Percentiles rank a stretch among this genome's conserved stretches.
phyloP scores from a whole-genome alignment of 2,329 filamentous ascomycete species.

The Fusarium sp. region DNA sequence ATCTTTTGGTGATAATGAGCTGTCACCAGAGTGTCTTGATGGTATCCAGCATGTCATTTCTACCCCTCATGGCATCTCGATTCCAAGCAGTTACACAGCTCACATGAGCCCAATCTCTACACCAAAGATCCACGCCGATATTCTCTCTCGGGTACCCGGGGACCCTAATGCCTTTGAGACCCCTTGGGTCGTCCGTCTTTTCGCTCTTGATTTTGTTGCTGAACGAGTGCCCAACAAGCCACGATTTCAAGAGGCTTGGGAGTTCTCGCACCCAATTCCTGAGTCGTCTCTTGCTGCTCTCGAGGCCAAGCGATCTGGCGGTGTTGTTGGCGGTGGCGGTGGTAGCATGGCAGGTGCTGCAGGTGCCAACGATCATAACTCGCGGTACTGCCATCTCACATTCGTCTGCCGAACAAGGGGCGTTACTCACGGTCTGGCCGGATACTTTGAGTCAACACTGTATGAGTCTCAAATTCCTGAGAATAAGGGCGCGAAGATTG shows the following conservation, averaged over 20 bases:
- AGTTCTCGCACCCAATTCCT: conserved; percentile 82
- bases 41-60: conserved; percentile 92
- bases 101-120: conserved; percentile 93
- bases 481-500: conserved; percentile 67
- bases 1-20: conserved; percentile 96
- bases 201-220: conserved; percentile 87
- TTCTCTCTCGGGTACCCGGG: conserved; percentile 69
- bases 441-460: conserved; percentile 97
- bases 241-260: conserved; percentile 82
- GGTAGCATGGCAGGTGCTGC: conserved; percentile 80
- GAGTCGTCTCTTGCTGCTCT: conserved; percentile 66
- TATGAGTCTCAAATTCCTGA: conserved; percentile 69
- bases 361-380: conserved; percentile 91
- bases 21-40: conserved; percentile 95
- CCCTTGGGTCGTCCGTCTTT: conserved; percentile 94
- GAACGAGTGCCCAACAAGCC: conserved; percentile 68
- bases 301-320: conserved; percentile 70
- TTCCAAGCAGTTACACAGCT: conserved; percentile 92
- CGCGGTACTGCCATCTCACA: conserved; percentile 79
- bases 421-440: conserved; percentile 89
- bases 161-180: conserved; percentile 85
- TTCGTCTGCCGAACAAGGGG: conserved; percentile 85
- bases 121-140: conserved; percentile 85
- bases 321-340: conserved; percentile 73
- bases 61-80: conserved; percentile 85